These are phyloP conservation scores for Lipomyces lipofer DNA, from an alignment of 805 yeast genomes.

Conservation along the genomic window DNA sequence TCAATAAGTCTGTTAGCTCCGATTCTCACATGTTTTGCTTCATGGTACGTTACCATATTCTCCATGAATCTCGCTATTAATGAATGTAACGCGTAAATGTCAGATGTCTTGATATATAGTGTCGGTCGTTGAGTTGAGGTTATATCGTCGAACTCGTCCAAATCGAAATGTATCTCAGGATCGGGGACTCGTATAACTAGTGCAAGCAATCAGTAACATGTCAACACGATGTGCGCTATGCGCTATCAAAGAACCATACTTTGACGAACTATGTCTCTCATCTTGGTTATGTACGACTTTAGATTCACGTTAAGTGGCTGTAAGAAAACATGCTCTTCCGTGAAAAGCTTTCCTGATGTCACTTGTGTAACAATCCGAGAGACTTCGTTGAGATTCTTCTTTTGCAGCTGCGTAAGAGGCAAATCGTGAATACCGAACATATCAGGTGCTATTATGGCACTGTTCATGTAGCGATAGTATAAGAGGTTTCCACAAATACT, in stretches of 20 bases:
- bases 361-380: slow-evolving; percentile 63
- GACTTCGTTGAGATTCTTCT: slow-evolving; percentile 57
- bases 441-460: slow-evolving; percentile 44
- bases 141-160: slow-evolving; percentile 70
- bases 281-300: slow-evolving; percentile 49
- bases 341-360: slow-evolving; percentile 68
- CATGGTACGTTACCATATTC: slow-evolving; percentile 30
- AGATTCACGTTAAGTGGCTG: slow-evolving; percentile 81
- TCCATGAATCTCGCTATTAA: slow-evolving; percentile 39
- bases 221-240: too few species aligned
- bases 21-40: not conserved
- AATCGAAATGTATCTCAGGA: slow-evolving; percentile 59
- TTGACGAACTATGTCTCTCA: slow-evolving; percentile 48
- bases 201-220: not conserved
- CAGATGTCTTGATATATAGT: slow-evolving; percentile 41
- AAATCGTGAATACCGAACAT: slow-evolving; percentile 52
- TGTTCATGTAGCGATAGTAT: slow-evolving; percentile 39
- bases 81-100: slow-evolving; percentile 44
- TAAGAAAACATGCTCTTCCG: slow-evolving; percentile 59
- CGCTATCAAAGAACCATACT: slow-evolving; percentile 8
- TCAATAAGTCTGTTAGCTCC: not conserved
- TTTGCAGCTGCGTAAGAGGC: slow-evolving; percentile 38
- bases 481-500: slow-evolving; percentile 65
- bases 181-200: slow-evolving; percentile 54
- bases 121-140: slow-evolving; percentile 50